Evolutionary conservation across 1,284 basidiomycete species (phyloP).

Genomic region (Cystobasidium slooffiae): DNA sequence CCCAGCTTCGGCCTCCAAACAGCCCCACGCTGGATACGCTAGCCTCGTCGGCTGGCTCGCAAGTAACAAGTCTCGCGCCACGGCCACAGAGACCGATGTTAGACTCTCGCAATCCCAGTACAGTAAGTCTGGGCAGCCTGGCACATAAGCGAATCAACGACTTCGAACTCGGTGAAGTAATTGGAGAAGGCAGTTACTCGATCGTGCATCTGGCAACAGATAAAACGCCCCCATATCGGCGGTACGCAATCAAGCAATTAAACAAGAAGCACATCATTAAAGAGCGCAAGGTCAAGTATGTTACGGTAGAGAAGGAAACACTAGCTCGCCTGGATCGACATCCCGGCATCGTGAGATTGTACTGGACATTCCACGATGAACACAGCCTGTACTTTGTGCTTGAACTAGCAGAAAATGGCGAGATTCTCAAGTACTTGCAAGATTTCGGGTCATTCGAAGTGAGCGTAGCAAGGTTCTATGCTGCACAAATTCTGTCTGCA

Average conservation of each 20-base stretch:
- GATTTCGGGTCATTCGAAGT: conserved; percentile 74
- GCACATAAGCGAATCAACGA: conserved; percentile 60
- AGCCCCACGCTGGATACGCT: conserved; percentile 26
- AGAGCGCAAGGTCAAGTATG: conserved; percentile 69
- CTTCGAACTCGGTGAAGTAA: conserved; percentile 70
- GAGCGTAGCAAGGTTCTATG: conserved; percentile 75
- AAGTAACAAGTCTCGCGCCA: conserved; percentile 3
- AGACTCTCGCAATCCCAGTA: conserved; percentile 34
- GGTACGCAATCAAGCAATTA: conserved; percentile 75
- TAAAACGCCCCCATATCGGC: conserved; percentile 64
- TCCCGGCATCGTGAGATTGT: conserved; percentile 53
- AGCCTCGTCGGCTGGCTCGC: conserved; percentile 1
- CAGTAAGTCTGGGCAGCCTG: conserved; percentile 9
- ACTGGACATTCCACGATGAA: conserved; percentile 53
- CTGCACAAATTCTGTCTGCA: conserved; percentile 84
- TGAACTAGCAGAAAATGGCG: conserved; percentile 86
- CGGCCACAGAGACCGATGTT: conserved; percentile 21
- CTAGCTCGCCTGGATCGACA: conserved; percentile 60
- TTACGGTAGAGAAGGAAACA: conserved; percentile 69
- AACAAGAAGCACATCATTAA: conserved; percentile 71
- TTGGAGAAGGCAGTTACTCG: conserved; percentile 67
- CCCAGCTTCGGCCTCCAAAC: conserved; percentile 14
- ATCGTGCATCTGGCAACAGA: conserved; percentile 57
- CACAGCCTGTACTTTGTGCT: conserved; percentile 71
- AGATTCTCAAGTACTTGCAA: conserved; percentile 78